Evolutionary conservation across 2,329 filamentous ascomycete genomes (phyloP).

Genomic region (Pseudocercospora fijiensis): DNA sequence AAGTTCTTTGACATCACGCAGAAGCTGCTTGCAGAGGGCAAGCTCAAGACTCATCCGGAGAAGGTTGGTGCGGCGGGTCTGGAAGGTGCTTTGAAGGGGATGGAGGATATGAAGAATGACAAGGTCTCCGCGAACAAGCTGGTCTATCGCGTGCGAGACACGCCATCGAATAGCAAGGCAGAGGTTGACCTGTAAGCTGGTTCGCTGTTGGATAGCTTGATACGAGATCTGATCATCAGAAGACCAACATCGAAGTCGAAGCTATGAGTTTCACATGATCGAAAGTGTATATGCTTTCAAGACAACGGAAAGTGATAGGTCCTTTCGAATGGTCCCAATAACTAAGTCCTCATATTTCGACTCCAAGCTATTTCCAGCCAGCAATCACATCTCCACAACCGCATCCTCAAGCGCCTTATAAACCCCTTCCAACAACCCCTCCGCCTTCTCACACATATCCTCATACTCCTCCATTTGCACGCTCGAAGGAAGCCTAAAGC

Average conservation of each 20-base stretch:
- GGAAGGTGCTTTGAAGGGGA: constrained; percentile 46
- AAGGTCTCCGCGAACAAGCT: constrained; percentile 51
- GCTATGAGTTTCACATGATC: not conserved
- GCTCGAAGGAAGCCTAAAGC: not conserved
- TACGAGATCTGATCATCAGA: not conserved
- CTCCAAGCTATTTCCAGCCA: not conserved
- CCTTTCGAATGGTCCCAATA: too few species aligned
- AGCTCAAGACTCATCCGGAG: constrained; percentile 47
- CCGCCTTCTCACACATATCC: not conserved
- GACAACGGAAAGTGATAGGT: too few species aligned
- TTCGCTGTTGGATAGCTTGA: not conserved
- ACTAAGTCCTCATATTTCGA: not conserved
- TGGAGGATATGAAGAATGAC: constrained; percentile 46
- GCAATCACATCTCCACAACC: not conserved
- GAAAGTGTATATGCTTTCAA: not conserved
- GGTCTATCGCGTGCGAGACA: constrained; percentile 43
- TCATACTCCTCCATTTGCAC: not conserved
- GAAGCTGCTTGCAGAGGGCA: constrained; percentile 44
- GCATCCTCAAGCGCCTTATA: not conserved
- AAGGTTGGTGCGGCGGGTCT: constrained; percentile 46
- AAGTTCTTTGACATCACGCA: constrained; percentile 44
- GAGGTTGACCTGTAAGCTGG: constrained; percentile 25
- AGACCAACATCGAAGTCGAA: not conserved
- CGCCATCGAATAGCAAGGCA: constrained; percentile 25
- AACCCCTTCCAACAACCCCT: not conserved